Percentiles rank a stretch among this genome's conserved stretches.
Evolutionary conservation across 306 rosid genomes (phyloP).

Genomic region (Coriaria nepalensis): DNA sequence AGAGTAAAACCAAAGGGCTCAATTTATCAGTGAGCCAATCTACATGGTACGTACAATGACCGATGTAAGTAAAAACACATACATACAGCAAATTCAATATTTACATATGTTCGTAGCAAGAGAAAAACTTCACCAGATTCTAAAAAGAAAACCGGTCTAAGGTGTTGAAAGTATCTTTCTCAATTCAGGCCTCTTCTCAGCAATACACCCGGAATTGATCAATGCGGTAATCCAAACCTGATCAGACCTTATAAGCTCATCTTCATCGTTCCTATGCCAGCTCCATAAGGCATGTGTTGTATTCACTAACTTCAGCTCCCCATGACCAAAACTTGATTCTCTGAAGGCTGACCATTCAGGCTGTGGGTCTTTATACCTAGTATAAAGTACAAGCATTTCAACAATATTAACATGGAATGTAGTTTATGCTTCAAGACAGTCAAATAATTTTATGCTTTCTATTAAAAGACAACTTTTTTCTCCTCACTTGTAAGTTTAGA

Average conservation of each 20-base stretch:
- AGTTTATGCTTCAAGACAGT: neutral
- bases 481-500: neutral
- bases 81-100: neutral
- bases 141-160: conserved; percentile 7
- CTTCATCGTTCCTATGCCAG: conserved; percentile 93
- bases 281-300: conserved; percentile 79
- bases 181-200: conserved; percentile 31
- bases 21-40: too few species aligned
- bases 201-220: conserved; percentile 45
- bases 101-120: neutral
- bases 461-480: too few species aligned
- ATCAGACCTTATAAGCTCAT: conserved; percentile 77
- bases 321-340: conserved; percentile 90
- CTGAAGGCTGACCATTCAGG: conserved; percentile 87
- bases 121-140: neutral
- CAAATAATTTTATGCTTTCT: neutral
- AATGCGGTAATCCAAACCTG: conserved; percentile 73
- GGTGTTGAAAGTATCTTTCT: conserved; percentile 35
- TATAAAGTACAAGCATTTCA: conserved; percentile 10
- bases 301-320: conserved; percentile 63
- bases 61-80: too few species aligned
- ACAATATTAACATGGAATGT: neutral
- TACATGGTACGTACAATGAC: too few species aligned
- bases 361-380: conserved; percentile 50
- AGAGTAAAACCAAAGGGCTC: too few species aligned